Evolutionary conservation across 768 basidiomycete species (phyloP).

Genomic region (Hypsizygus marmoreus): DNA sequence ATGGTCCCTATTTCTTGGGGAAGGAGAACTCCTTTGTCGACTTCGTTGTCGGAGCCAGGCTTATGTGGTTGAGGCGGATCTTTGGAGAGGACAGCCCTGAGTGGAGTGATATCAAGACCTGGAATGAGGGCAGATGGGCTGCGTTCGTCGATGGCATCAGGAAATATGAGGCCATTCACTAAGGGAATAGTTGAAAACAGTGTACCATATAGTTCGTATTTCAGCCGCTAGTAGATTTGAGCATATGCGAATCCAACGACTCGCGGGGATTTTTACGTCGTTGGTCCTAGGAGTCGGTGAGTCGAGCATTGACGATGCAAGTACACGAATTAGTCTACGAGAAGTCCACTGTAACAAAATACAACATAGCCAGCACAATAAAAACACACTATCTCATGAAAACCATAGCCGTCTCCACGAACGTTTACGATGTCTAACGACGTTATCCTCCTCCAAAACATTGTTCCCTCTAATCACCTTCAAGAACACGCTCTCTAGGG

Average conservation of each 20-base stretch:
- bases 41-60: constrained; percentile 24
- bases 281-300: too few relatives aligned
- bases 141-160: constrained; percentile 21
- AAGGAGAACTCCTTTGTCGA: constrained; percentile 30
- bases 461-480: constrained; percentile 68
- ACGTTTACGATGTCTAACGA: constrained; percentile 16
- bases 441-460: constrained; percentile 46
- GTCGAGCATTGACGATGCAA: too few relatives aligned
- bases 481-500: constrained; percentile 72
- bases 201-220: too few relatives aligned
- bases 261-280: too few relatives aligned
- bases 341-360: too few relatives aligned
- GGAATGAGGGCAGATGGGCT: constrained; percentile 31
- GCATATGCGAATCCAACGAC: too few relatives aligned
- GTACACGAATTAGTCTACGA: background rate
- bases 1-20: constrained; percentile 26
- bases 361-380: too few relatives aligned
- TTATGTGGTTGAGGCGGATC: constrained; percentile 24
- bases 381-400: background rate
- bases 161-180: constrained; percentile 17
- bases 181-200: background rate
- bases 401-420: constrained; percentile 20
- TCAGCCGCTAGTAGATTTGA: too few relatives aligned
- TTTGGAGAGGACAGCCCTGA: constrained; percentile 26
- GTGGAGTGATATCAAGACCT: constrained; percentile 30